These are phyloP conservation scores for Eimeria necatrix DNA, from an alignment of 169 alveolate genomes.

Conservation along the genomic window DNA sequence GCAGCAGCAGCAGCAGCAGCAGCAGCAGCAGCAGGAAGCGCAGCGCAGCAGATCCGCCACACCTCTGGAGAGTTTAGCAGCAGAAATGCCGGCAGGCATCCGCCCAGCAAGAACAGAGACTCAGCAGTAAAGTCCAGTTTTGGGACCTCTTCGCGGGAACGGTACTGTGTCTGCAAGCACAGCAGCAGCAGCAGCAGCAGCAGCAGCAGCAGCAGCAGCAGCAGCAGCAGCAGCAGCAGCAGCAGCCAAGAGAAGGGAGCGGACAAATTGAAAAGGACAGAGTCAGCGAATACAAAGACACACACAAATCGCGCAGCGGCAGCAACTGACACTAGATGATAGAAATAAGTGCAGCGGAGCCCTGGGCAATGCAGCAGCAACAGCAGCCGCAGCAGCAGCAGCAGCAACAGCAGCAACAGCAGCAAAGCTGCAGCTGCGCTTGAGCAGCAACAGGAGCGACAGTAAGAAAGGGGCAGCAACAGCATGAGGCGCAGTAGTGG, in stretches of 20 bases:
- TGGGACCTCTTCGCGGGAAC: background rate
- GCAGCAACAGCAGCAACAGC: no score
- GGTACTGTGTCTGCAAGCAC: background rate
- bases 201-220: background rate
- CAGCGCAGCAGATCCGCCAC: background rate
- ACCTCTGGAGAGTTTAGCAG: slow-evolving; percentile 82
- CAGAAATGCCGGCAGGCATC: slow-evolving; percentile 85
- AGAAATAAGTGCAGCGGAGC: no score
- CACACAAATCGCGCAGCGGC: no score
- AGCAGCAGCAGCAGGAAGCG: background rate
- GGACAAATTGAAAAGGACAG: background rate
- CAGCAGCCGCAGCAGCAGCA: no score
- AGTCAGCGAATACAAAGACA: background rate
- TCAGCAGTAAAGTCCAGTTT: slow-evolving; percentile 82
- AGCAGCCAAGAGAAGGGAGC: background rate
- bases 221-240: slow-evolving; percentile 17
- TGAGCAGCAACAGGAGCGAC: no score
- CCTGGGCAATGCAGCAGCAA: no score
- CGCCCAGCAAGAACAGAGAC: slow-evolving; percentile 83
- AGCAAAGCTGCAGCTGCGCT: no score
- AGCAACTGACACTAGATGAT: no score
- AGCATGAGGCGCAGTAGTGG: no score
- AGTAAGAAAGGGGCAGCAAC: no score
- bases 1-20: background rate
- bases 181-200: slow-evolving; percentile 16